Evolutionary conservation across 2,329 filamentous ascomycete species (phyloP).

Genomic region (Bimuria novae-zelandiae): DNA sequence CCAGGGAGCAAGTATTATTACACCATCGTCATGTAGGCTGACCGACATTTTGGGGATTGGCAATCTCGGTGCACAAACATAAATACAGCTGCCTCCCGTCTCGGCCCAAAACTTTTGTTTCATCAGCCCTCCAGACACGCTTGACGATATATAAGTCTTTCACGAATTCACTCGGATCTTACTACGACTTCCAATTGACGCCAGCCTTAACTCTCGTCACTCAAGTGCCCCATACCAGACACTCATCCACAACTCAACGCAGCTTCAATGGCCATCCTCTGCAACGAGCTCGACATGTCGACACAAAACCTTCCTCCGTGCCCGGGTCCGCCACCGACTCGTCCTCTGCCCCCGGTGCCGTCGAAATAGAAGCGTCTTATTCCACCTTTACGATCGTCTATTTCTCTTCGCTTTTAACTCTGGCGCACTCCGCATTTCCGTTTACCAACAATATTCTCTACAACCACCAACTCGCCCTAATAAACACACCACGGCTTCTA

Average conservation of each 20-base stretch:
- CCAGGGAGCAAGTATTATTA: conserved; percentile 44
- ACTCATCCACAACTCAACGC: conserved; percentile 12
- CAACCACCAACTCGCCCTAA: conserved; percentile 22
- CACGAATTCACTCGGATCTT: conserved; percentile 11
- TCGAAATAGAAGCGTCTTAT: conserved; percentile 42
- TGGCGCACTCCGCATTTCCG: conserved; percentile 31
- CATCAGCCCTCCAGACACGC: conserved; percentile 35
- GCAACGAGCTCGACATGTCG: conserved; percentile 47
- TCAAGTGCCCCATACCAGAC: too few relatives aligned
- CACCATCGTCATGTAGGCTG: conserved; percentile 48
- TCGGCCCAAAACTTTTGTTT: conserved; percentile 36
- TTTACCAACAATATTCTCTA: conserved; percentile 21
- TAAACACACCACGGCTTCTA: conserved; percentile 20
- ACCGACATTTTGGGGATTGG: conserved; percentile 45
- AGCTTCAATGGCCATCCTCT: conserved; percentile 39
- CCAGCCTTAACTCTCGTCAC: conserved; percentile 1
- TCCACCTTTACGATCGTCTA: conserved; percentile 18
- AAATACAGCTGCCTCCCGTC: conserved; percentile 43
- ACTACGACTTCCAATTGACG: conserved; percentile 17
- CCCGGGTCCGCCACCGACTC: conserved; percentile 54
- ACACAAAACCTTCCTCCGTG: conserved; percentile 52
- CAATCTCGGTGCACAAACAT: conserved; percentile 45
- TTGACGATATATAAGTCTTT: conserved; percentile 13
- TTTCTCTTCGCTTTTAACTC: conserved; percentile 28
- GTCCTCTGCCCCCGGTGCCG: conserved; percentile 53